phyloP scores from a whole-genome alignment of 257 asterid species.

The Jaltomata sinuosa region DNA sequence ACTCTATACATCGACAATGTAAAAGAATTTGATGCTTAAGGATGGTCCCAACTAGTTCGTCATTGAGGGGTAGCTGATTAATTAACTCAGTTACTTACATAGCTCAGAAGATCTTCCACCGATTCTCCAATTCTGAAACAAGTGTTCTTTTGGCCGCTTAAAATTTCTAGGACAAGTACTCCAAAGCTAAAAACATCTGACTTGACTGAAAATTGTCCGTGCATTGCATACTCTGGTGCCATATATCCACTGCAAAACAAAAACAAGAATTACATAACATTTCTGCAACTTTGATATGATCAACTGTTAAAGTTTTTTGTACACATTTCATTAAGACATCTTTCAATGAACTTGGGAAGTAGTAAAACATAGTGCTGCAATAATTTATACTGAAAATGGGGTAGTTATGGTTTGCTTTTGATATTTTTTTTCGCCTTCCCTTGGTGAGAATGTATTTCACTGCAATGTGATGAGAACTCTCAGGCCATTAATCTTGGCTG shows the following conservation, averaged over 20 bases:
- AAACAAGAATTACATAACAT: not conserved
- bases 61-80: not conserved
- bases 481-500: not conserved
- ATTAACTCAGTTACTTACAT: not conserved
- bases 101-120: not conserved
- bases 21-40: not conserved
- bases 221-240: conserved; percentile 8
- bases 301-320: too few species aligned
- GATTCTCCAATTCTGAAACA: not conserved
- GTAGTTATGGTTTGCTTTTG: not conserved
- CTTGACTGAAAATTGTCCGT: conserved; percentile 1
- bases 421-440: not conserved
- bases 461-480: not conserved
- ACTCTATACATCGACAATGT: not conserved
- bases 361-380: too few species aligned
- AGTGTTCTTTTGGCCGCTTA: not conserved
- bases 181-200: conserved; percentile 19
- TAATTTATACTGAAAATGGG: too few species aligned
- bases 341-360: too few species aligned
- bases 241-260: conserved; percentile 12
- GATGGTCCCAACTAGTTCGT: not conserved
- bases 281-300: too few species aligned
- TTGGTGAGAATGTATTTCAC: too few species aligned
- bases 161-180: conserved; percentile 6
- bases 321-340: too few species aligned